Evolutionary conservation across 495 filamentous ascomycete species (phyloP).

Genomic region (Eremomyces bilateralis): DNA sequence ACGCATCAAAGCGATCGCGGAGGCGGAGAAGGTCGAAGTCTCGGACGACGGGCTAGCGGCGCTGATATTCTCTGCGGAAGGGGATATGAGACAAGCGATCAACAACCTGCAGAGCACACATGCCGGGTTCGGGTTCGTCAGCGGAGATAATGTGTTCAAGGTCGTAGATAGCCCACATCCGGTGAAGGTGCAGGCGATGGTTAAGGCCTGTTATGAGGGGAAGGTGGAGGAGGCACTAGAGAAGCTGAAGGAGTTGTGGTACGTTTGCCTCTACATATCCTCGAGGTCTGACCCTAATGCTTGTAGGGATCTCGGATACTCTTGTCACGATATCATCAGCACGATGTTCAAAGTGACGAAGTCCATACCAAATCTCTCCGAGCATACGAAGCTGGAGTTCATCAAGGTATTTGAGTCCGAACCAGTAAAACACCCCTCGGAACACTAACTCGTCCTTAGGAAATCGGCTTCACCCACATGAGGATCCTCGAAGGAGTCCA

Average conservation of each 20-base stretch:
- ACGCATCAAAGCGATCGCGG: constrained; percentile 73
- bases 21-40: constrained; percentile 54
- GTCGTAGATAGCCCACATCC: constrained; percentile 95
- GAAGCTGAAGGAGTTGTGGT: constrained; percentile 78
- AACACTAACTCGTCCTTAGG: constrained; percentile 16
- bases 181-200: constrained; percentile 93
- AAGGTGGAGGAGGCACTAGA: constrained; percentile 76
- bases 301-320: constrained; percentile 62
- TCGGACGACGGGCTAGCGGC: constrained; percentile 89
- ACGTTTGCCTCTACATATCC: constrained; percentile 7
- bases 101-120: constrained; percentile 93
- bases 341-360: constrained; percentile 99
- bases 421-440: neutral
- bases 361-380: constrained; percentile 67
- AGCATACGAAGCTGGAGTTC: constrained; percentile 88
- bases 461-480: constrained; percentile 99
- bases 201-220: constrained; percentile 87
- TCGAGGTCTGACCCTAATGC: neutral
- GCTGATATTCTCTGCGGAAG: constrained; percentile 89
- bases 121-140: constrained; percentile 94
- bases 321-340: constrained; percentile 88
- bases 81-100: constrained; percentile 97
- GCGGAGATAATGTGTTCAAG: constrained; percentile 92
- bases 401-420: constrained; percentile 41
- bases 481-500: constrained; percentile 92